Percentiles rank a stretch among this genome's conserved stretches.
These are phyloP conservation scores for Ogataea degrootiae DNA, from an alignment of 805 yeast species.

Conservation along the genomic window DNA sequence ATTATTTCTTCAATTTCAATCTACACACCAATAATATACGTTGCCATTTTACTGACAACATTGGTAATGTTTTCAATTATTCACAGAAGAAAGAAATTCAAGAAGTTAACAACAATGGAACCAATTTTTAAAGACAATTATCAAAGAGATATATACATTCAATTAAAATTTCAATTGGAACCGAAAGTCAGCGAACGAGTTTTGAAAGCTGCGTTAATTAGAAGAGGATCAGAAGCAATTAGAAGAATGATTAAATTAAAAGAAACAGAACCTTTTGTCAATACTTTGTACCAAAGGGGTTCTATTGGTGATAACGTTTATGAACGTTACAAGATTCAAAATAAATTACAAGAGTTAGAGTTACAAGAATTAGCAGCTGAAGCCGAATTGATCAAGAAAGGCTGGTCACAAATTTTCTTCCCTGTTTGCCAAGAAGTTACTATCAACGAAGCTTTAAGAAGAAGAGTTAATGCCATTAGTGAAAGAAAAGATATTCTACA, in stretches of 20 bases:
- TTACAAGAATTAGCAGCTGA: slow-evolving; percentile 70
- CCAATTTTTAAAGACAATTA: slow-evolving; percentile 73
- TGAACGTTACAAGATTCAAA: slow-evolving; percentile 74
- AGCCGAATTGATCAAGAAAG: slow-evolving; percentile 66
- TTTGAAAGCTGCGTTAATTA: slow-evolving; percentile 43
- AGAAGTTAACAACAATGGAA: slow-evolving; percentile 51
- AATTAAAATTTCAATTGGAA: slow-evolving; percentile 46
- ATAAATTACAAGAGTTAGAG: slow-evolving; percentile 76
- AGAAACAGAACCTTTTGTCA: slow-evolving; percentile 69
- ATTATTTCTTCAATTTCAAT: slow-evolving; percentile 43
- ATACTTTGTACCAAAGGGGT: slow-evolving; percentile 76
- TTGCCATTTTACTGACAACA: slow-evolving; percentile 61
- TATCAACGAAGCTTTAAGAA: slow-evolving; percentile 84
- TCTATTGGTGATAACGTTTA: slow-evolving; percentile 86
- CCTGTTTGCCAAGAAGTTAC: slow-evolving; percentile 84
- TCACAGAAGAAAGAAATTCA: slow-evolving; percentile 55
- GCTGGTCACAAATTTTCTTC: slow-evolving; percentile 76
- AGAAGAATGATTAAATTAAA: slow-evolving; percentile 78
- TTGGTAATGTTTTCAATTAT: slow-evolving; percentile 63
- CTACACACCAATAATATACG: slow-evolving; percentile 72
- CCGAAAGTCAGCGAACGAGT: slow-evolving; percentile 65
- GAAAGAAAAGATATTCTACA: slow-evolving; percentile 33
- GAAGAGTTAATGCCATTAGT: slow-evolving; percentile 54
- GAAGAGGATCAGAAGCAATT: slow-evolving; percentile 77
- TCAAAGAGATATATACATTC: slow-evolving; percentile 57